phyloP scores from a whole-genome alignment of 352 stramenopile genomes.

The Phytophthora pistaciae region DNA sequence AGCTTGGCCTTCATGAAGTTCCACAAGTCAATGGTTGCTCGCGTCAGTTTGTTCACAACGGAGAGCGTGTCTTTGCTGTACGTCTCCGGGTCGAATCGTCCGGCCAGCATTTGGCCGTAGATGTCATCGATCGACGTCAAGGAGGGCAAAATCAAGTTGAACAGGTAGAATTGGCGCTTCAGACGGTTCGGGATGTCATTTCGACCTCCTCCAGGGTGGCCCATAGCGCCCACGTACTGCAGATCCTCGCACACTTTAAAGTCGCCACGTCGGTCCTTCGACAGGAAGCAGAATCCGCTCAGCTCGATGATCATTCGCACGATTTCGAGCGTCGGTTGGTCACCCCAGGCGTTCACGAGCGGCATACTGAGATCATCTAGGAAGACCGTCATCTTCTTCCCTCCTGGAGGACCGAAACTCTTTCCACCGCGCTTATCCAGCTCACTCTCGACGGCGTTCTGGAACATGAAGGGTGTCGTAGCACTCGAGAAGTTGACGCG shows the following conservation, averaged over 20 bases:
- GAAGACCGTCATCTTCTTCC: conserved; percentile 99
- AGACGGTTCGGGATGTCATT: conserved; percentile 99
- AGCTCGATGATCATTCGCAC: conserved; percentile 98
- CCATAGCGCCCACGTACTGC: conserved; percentile 98
- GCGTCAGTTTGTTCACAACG: conserved; percentile 95
- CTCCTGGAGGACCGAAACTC: conserved; percentile 97
- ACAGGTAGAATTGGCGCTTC: conserved; percentile 99
- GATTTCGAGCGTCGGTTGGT: conserved; percentile 98
- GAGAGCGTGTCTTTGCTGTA: conserved; percentile 86
- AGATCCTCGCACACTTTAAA: conserved; percentile 99
- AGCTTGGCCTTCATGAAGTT: conserved; percentile 98
- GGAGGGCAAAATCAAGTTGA: conserved; percentile 98
- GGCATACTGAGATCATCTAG: conserved; percentile 98
- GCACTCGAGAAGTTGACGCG: conserved; percentile 98
- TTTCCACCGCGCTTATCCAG: conserved; percentile 98
- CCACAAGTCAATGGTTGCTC: conserved; percentile 97
- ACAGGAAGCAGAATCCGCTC: conserved; percentile 97
- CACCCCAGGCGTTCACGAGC: conserved; percentile 98
- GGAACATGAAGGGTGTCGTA: conserved; percentile 98
- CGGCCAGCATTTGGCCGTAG: conserved; percentile 98
- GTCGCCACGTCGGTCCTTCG: conserved; percentile 98
- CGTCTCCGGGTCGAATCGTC: conserved; percentile 92
- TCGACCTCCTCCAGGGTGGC: conserved; percentile 96
- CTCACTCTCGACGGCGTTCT: conserved; percentile 98
- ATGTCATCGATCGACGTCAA: conserved; percentile 99